Conservation (phyloP, 1,284 basidiomycete genomes). For the Earliella scabrosa region DNA sequence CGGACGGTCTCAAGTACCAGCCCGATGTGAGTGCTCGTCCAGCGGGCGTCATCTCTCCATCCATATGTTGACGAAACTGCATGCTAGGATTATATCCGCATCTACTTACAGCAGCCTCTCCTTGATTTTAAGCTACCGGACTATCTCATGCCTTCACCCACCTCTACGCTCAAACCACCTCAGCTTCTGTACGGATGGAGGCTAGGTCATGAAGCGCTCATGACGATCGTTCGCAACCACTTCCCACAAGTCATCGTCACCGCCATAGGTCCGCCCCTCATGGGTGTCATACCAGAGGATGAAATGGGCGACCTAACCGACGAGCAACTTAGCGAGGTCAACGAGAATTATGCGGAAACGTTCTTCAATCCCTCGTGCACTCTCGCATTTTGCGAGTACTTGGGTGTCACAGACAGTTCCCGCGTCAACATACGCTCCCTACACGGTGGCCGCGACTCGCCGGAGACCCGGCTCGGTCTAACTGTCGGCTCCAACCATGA, state of each 20-base stretch:
- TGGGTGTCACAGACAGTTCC: background rate
- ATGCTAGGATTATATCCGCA: background rate
- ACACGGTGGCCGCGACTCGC: background rate
- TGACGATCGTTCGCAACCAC: background rate
- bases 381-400: background rate
- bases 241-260: background rate
- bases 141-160: background rate
- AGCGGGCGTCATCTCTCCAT: background rate
- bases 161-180: background rate
- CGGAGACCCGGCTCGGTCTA: background rate
- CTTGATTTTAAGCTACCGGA: background rate
- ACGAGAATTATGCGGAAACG: background rate
- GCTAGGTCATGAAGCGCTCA: background rate
- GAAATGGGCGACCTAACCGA: background rate
- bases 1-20: background rate
- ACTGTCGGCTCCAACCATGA: background rate
- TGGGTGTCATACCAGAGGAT: background rate
- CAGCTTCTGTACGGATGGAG: background rate
- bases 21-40: background rate
- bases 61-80: background rate
- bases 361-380: background rate
- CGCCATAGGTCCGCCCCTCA: background rate
- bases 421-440: background rate
- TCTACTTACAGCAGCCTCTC: background rate
- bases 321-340: background rate